Evolutionary conservation across 2,329 filamentous ascomycete species (phyloP).

Genomic region (Diaporthe helianthi): DNA sequence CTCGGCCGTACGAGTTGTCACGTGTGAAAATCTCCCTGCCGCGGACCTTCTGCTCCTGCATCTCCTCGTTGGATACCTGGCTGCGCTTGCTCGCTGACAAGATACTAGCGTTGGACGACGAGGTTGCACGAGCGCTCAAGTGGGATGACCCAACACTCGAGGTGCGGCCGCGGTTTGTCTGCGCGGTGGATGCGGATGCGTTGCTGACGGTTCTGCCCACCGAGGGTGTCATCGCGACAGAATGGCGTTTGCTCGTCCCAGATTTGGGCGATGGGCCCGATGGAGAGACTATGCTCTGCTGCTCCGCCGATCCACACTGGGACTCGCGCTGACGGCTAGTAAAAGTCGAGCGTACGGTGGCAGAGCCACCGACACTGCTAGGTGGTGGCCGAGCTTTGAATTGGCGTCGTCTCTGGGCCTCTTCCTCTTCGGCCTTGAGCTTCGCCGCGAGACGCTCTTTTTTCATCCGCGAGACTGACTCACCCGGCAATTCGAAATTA

Average conservation of each 20-base stretch:
- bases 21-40: conserved; percentile 61
- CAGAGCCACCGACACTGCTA: conserved; percentile 48
- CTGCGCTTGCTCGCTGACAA: conserved; percentile 51
- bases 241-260: conserved; percentile 32
- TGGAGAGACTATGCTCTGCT: conserved; percentile 11
- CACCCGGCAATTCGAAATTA: conserved; percentile 68
- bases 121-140: conserved; percentile 48
- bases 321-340: conserved; percentile 50
- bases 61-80: conserved; percentile 58
- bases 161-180: conserved; percentile 40
- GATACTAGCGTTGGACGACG: conserved; percentile 53
- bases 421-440: conserved; percentile 64
- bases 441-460: conserved; percentile 62
- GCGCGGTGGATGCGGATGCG: conserved; percentile 37
- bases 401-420: conserved; percentile 65
- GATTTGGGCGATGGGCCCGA: conserved; percentile 33
- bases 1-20: conserved; percentile 56
- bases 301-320: conserved; percentile 16
- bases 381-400: conserved; percentile 69
- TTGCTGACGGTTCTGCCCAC: conserved; percentile 29
- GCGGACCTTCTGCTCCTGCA: conserved; percentile 57
- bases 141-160: conserved; percentile 42
- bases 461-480: conserved; percentile 64
- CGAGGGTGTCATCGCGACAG: conserved; percentile 29
- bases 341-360: conserved; percentile 61